Conservation (phyloP, 192 early-diverging fungal genomes). For the Podila minutissima region DNA sequence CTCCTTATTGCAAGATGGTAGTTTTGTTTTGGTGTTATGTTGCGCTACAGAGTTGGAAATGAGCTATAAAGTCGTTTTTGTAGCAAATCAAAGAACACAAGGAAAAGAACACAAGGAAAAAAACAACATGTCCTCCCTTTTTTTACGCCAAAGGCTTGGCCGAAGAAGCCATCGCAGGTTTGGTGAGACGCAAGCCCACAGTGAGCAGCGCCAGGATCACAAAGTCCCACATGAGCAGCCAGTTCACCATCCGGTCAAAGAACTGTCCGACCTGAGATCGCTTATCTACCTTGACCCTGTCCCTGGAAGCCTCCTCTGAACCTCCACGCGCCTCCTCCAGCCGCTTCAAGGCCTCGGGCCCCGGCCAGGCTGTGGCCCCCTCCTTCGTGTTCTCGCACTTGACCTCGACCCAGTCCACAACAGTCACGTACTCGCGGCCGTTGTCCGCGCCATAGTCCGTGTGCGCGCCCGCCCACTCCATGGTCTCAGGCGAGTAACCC, state of each 20-base stretch:
- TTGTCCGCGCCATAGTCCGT: slow-evolving; percentile 38
- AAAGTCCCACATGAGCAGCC: not conserved
- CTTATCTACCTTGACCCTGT: slow-evolving; percentile 1
- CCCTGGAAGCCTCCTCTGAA: not conserved
- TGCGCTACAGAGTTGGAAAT: too few species aligned
- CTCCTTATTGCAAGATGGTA: not conserved
- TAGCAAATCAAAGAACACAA: not conserved
- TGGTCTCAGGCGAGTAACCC: slow-evolving; percentile 19
- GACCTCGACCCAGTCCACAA: slow-evolving; percentile 37
- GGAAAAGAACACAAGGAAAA: not conserved
- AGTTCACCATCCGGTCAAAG: too few species aligned
- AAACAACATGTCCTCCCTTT: too few species aligned
- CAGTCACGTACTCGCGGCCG: slow-evolving; percentile 18
- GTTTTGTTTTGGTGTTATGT: not conserved
- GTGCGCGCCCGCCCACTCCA: slow-evolving; percentile 24
- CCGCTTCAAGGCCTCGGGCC: slow-evolving; percentile 4
- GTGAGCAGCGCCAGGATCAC: not conserved
- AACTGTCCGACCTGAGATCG: not conserved
- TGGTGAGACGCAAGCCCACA: not conserved
- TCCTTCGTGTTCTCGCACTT: slow-evolving; percentile 19
- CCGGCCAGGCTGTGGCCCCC: slow-evolving; percentile 28
- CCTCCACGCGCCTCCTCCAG: not conserved
- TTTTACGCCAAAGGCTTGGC: too few species aligned
- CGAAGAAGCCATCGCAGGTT: too few species aligned
- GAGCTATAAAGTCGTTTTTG: not conserved